These are phyloP conservation scores for Parafenestella ontariensis DNA, from an alignment of 2,329 filamentous ascomycete species.

Conservation along the genomic window DNA sequence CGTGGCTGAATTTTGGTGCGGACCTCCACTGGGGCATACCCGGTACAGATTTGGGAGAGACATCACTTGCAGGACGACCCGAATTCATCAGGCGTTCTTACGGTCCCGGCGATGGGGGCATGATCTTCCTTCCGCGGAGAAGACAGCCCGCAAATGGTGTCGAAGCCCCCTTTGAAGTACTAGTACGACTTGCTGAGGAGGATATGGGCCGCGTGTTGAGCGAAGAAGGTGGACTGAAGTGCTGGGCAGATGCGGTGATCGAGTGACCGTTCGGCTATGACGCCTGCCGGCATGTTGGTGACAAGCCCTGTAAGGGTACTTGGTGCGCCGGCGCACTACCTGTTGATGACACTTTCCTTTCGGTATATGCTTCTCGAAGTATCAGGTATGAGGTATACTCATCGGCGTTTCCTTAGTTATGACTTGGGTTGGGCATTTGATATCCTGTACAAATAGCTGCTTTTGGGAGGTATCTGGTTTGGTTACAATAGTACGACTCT, in stretches of 20 bases:
- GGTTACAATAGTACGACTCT: slow-evolving; percentile 3
- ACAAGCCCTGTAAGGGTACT: slow-evolving; percentile 10
- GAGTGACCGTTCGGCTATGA: slow-evolving; percentile 9
- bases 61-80: slow-evolving; percentile 37
- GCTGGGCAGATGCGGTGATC: slow-evolving; percentile 39
- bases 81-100: slow-evolving; percentile 44
- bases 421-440: slow-evolving; percentile 37
- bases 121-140: slow-evolving; percentile 44
- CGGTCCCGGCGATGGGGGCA: slow-evolving; percentile 41
- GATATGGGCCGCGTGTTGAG: slow-evolving; percentile 42
- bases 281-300: slow-evolving; percentile 8
- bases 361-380: slow-evolving; percentile 10
- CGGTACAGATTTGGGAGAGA: slow-evolving; percentile 33
- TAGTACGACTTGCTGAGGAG: slow-evolving; percentile 41
- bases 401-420: slow-evolving; percentile 23
- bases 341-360: slow-evolving; percentile 17
- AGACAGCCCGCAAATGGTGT: slow-evolving; percentile 25
- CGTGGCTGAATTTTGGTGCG: slow-evolving; percentile 45
- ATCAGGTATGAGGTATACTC: slow-evolving; percentile 26
- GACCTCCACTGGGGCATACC: slow-evolving; percentile 45
- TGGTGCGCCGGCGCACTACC: slow-evolving; percentile 20
- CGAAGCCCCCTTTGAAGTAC: slow-evolving; percentile 45
- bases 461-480: slow-evolving; percentile 13
- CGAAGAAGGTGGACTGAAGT: slow-evolving; percentile 37
- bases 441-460: slow-evolving; percentile 47